These are phyloP conservation scores for Talaromyces pinophilus DNA, from an alignment of 2,329 filamentous ascomycete species.

Conservation along the genomic window DNA sequence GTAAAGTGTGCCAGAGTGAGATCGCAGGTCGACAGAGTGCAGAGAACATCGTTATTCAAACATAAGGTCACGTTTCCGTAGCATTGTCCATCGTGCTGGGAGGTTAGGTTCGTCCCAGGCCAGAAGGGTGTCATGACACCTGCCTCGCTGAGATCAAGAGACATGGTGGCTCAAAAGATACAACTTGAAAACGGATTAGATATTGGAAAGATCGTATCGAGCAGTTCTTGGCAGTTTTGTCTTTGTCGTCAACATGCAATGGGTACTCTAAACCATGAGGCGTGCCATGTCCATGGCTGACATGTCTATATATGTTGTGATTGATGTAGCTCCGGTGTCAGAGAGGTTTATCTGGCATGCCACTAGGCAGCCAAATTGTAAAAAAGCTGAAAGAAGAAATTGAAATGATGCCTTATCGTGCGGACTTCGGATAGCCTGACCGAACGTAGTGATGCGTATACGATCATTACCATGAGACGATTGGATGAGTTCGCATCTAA, in stretches of 20 bases:
- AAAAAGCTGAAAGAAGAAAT: background rate
- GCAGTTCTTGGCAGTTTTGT: background rate
- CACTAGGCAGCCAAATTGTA: conserved; percentile 9
- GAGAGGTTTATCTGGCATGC: background rate
- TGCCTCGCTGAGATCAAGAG: conserved; percentile 12
- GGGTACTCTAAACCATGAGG: background rate
- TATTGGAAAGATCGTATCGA: background rate
- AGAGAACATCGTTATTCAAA: background rate
- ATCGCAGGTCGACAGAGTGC: background rate
- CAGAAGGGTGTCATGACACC: conserved; percentile 15
- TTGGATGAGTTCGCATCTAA: background rate
- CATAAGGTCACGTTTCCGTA: conserved; percentile 9
- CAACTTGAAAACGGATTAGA: background rate
- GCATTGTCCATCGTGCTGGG: conserved; percentile 11
- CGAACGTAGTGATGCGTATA: background rate
- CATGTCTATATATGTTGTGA: background rate
- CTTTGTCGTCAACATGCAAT: background rate
- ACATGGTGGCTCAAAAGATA: background rate
- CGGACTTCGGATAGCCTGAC: background rate
- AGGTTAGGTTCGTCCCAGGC: conserved; percentile 14
- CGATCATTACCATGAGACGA: background rate
- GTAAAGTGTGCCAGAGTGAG: background rate
- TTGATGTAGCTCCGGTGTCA: background rate
- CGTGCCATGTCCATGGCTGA: background rate
- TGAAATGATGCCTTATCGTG: background rate